A percentile compares a stretch with the other conserved stretches of the same genome.
These are phyloP conservation scores for Mycosphaerella arachidis DNA, from an alignment of 2,329 filamentous ascomycete species.

Conservation along the genomic window DNA sequence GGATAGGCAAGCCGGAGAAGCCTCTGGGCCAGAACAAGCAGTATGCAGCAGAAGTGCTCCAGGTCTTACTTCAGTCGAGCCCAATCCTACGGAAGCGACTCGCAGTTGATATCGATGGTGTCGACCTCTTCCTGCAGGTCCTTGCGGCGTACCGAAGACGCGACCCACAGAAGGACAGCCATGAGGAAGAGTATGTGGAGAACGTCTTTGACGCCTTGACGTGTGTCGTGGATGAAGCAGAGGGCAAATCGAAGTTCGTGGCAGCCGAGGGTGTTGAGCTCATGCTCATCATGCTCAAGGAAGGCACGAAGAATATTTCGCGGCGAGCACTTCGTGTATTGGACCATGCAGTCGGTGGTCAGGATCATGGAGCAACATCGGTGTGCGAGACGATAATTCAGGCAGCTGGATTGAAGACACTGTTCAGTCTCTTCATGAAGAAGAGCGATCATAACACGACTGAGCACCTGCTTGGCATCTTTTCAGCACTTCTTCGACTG, in stretches of 20 bases:
- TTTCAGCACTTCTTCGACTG: conserved; percentile 73
- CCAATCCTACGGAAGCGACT: conserved; percentile 60
- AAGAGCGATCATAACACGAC: conserved; percentile 62
- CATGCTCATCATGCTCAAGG: conserved; percentile 83
- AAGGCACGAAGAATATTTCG: conserved; percentile 79
- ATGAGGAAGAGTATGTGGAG: conserved; percentile 92
- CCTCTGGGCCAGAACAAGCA: conserved; percentile 85
- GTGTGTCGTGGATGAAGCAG: conserved; percentile 68
- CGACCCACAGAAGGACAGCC: conserved; percentile 77
- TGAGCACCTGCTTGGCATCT: conserved; percentile 81
- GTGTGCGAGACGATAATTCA: conserved; percentile 77
- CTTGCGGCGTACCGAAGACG: conserved; percentile 78
- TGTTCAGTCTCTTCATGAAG: conserved; percentile 87
- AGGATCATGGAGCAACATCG: conserved; percentile 39
- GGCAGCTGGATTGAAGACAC: conserved; percentile 73
- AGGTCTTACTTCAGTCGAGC: conserved; percentile 79
- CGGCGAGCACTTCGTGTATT: conserved; percentile 72
- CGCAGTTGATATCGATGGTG: conserved; percentile 54
- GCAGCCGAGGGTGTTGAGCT: conserved; percentile 91
- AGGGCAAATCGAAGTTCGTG: conserved; percentile 75
- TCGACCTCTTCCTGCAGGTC: conserved; percentile 77
- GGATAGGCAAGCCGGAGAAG: conserved; percentile 66
- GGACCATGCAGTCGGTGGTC: conserved; percentile 70
- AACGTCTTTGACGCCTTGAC: conserved; percentile 86
- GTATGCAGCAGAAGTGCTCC: conserved; percentile 86